phyloP scores from a whole-genome alignment of 495 filamentous ascomycete genomes.

The Aspergillus nanangensis region DNA sequence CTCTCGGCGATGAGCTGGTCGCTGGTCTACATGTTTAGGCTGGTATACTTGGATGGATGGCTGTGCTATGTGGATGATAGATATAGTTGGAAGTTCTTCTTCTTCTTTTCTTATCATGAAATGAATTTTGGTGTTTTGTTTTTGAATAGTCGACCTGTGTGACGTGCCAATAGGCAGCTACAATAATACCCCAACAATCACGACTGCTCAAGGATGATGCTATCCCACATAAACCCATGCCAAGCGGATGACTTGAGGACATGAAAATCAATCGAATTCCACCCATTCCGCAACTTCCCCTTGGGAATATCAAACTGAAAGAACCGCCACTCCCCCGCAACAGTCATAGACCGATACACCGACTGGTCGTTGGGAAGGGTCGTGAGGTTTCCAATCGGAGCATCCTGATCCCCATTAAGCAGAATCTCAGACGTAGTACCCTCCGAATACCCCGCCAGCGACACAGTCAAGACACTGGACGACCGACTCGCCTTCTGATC shows the following conservation, averaged over 20 bases:
- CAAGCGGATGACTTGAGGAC: slow-evolving; percentile 15
- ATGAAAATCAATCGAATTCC: slow-evolving; percentile 20
- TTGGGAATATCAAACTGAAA: slow-evolving; percentile 23
- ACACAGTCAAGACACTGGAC: slow-evolving; percentile 16
- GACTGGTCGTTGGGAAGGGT: slow-evolving; percentile 19
- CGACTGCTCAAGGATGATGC: slow-evolving; percentile 1
- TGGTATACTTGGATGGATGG: too few relatives aligned
- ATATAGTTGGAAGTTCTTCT: too few relatives aligned
- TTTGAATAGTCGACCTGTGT: too few relatives aligned
- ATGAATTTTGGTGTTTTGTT: too few relatives aligned
- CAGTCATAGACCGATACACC: slow-evolving; percentile 27
- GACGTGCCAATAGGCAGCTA: too few relatives aligned
- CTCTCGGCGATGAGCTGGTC: slow-evolving; percentile 39
- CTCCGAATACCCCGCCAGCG: slow-evolving; percentile 25
- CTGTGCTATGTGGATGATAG: too few relatives aligned
- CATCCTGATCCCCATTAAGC: slow-evolving; percentile 13
- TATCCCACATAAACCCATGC: slow-evolving; percentile 26
- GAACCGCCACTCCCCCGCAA: slow-evolving; percentile 30
- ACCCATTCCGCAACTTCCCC: slow-evolving; percentile 10
- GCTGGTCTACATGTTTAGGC: slow-evolving; percentile 13
- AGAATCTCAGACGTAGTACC: slow-evolving; percentile 16
- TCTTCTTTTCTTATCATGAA: too few relatives aligned
- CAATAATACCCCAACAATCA: too few relatives aligned
- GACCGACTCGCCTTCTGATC: slow-evolving; percentile 1
- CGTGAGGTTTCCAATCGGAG: slow-evolving; percentile 12